These are phyloP conservation scores for Solanum gandarillasii DNA, from an alignment of 257 asterid species.

Conservation along the genomic window DNA sequence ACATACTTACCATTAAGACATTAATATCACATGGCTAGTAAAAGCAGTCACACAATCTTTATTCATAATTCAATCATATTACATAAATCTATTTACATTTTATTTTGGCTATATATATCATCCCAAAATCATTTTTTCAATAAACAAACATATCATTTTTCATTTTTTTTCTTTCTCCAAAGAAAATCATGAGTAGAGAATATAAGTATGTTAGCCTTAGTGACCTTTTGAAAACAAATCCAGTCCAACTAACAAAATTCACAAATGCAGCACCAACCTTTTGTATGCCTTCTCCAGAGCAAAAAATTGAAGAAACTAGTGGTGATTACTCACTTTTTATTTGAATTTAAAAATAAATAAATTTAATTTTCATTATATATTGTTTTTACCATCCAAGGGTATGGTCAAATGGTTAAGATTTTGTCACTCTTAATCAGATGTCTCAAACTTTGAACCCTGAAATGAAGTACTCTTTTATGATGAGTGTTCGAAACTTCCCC, in stretches of 20 bases:
- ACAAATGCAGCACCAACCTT: not conserved
- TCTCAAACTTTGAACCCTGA: not conserved
- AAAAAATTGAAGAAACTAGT: not conserved
- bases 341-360: not conserved
- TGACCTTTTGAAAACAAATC: not conserved
- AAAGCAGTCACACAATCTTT: not conserved
- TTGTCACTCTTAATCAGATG: not conserved
- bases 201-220: slow-evolving; percentile 5
- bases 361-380: not conserved
- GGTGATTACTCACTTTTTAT: not conserved
- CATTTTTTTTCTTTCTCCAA: not conserved
- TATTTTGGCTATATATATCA: not conserved
- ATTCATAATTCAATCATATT: not conserved
- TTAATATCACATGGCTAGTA: not conserved
- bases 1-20: not conserved
- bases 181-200: not conserved
- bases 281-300: not conserved
- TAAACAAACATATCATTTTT: not conserved
- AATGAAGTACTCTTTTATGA: not conserved
- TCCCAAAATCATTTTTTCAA: not conserved
- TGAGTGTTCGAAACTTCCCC: too few species aligned
- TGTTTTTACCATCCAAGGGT: not conserved
- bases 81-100: not conserved
- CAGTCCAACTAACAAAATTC: not conserved
- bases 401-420: not conserved